Percentiles rank a stretch among this genome's conserved stretches.
Evolutionary conservation across 75 land plant genomes (phyloP).

Genomic region (Azolla pinnata): DNA sequence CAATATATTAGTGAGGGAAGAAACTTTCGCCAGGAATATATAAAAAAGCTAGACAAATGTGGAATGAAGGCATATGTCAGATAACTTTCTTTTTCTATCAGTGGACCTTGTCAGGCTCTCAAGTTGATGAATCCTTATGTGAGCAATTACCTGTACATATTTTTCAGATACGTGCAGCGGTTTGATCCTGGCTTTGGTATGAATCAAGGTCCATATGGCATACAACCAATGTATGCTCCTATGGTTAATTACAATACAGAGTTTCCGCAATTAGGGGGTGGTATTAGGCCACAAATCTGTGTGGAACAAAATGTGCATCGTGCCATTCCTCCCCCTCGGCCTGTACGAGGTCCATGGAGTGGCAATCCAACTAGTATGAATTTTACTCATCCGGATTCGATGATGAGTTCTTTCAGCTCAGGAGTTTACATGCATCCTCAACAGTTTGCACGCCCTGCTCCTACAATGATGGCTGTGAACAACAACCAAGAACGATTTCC

Average conservation of each 20-base stretch:
- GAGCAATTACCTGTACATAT: background rate
- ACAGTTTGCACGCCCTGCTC: constrained; percentile 61
- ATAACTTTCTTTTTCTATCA: too few species aligned
- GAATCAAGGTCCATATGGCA: constrained; percentile 61
- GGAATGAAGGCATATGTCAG: too few species aligned
- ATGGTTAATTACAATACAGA: constrained; percentile 89
- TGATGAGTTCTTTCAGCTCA: constrained; percentile 42
- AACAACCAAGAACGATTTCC: constrained; percentile 61
- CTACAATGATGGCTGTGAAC: constrained; percentile 52
- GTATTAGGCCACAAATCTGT: constrained; percentile 50
- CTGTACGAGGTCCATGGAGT: constrained; percentile 45
- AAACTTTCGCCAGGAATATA: too few species aligned
- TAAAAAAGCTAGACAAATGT: too few species aligned
- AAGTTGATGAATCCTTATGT: too few species aligned
- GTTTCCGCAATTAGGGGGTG: constrained; percentile 85
- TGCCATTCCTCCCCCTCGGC: constrained; percentile 17
- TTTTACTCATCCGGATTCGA: constrained; percentile 51
- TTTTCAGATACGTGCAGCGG: constrained; percentile 72
- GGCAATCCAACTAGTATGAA: constrained; percentile 31
- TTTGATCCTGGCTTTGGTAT: constrained; percentile 99
- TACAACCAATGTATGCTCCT: constrained; percentile 86
- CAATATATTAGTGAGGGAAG: too few species aligned
- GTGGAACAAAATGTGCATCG: constrained; percentile 53
- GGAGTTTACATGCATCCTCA: constrained; percentile 59
- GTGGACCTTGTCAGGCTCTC: too few species aligned